Conservation (phyloP, 495 filamentous ascomycete species). For the Pyrenula aspistea region DNA sequence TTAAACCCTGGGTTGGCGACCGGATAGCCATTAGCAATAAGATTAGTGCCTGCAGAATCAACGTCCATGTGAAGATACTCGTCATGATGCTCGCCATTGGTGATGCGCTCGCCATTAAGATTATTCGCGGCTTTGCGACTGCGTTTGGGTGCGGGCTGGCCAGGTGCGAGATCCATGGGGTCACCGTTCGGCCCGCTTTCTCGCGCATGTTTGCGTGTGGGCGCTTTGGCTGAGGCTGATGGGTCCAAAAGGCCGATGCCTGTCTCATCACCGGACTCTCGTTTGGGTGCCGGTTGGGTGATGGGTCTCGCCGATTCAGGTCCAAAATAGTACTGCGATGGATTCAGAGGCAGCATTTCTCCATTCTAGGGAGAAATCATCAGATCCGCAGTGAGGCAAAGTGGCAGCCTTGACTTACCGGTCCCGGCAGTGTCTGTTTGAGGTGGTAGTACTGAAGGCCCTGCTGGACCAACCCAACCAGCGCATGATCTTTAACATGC, state of each 20-base stretch:
- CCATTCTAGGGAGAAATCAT: constrained; percentile 24
- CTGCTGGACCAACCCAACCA: constrained; percentile 66
- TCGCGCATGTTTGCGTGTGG: constrained; percentile 25
- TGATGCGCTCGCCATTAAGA: constrained; percentile 24
- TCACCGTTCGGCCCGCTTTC: constrained; percentile 33
- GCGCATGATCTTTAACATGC: constrained; percentile 61
- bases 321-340: constrained; percentile 38
- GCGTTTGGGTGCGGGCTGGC: constrained; percentile 14
- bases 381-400: constrained; percentile 6
- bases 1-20: constrained; percentile 40
- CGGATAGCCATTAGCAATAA: constrained; percentile 28
- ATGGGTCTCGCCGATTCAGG: constrained; percentile 27
- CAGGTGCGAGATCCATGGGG: constrained; percentile 9
- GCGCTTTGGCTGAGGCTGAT: constrained; percentile 12
- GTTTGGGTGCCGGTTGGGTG: constrained; percentile 14
- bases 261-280: constrained; percentile 14
- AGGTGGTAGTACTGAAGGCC: constrained; percentile 64
- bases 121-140: constrained; percentile 26
- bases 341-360: constrained; percentile 22
- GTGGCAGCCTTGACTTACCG: constrained; percentile 2
- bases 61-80: constrained; percentile 44
- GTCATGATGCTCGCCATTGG: constrained; percentile 49
- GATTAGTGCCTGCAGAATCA: constrained; percentile 17
- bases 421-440: constrained; percentile 27
- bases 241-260: constrained; percentile 16